Base-by-base conservation (phyloP, 176 grass and related monocot genomes). In the Oryza australiensis region DNA sequence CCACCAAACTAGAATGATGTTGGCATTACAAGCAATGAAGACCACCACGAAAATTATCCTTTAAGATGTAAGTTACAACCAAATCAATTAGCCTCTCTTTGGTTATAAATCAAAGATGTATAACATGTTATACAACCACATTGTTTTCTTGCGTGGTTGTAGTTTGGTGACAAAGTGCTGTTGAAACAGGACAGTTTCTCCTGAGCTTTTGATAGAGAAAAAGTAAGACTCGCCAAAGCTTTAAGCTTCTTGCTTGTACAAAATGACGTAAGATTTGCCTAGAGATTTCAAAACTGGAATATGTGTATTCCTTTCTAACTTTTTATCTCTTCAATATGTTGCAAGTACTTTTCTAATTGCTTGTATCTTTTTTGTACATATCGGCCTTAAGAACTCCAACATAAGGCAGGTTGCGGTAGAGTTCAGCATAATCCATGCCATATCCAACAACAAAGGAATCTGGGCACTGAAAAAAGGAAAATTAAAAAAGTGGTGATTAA, bases 361-460 rank as follows among this genome's bases (percentile, higher is more conserved):
- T 73, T 75, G 33, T 27, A 57, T 90, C 34, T 65, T 92, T 92
- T 64, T 75, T 81, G 83, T 94, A 97, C 43, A 88, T 89, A 77
- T 94, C 85, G 9, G 88, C 84, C 77, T 97, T 94, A 15, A 97
- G 90, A 77, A 95, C 90, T 60, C 95, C 92, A 32, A 98, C 28
- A 77, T 84, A 95, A 38, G 96, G 96, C 76, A 98, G 76, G 74
- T 94, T 97, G 30, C 95, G 89, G 67, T 98, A 98, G 35, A 95
- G 85, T 77, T 98, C 96, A 1, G 79, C 90, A 66, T 90, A 93
- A 93, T 95, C 96, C 89, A 95, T 87, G 86, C 96, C 96, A 67
- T 98, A 98, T 41, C 96, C 93, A 57, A 98, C 95, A 51, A 98
- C 92, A 83, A 98, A 95, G 49, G 51, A 90, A 86, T 95, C 90